These are phyloP conservation scores for Cymbidium sinense DNA, from an alignment of 106 monocot genomes.

Conservation along the genomic window DNA sequence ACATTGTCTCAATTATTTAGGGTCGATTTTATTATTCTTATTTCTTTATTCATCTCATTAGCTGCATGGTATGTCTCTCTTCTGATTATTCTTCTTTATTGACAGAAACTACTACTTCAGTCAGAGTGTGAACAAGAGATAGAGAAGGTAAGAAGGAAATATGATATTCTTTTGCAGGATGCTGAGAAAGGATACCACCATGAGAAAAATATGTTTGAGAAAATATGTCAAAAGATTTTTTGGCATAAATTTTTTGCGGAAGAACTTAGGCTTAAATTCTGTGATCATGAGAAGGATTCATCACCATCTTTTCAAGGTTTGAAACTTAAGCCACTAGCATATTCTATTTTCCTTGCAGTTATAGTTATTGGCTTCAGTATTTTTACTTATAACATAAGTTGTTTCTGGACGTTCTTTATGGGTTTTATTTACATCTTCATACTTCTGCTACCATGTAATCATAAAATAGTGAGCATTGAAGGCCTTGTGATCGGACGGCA, in stretches of 20 bases:
- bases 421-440: not conserved
- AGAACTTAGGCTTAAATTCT: constrained; percentile 60
- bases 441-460: not conserved
- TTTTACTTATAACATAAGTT: not conserved
- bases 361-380: not conserved
- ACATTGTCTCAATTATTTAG: not conserved
- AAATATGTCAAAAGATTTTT: constrained; percentile 44
- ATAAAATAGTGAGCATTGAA: not conserved
- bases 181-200: constrained; percentile 28
- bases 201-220: constrained; percentile 30
- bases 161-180: constrained; percentile 35
- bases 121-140: constrained; percentile 44
- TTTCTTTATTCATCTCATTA: not conserved
- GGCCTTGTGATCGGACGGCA: not conserved
- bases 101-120: constrained; percentile 43
- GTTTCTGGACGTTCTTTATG: not conserved
- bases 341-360: constrained; percentile 1
- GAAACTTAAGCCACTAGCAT: not conserved
- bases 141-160: constrained; percentile 45
- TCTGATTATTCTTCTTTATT: not conserved
- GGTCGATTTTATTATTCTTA: not conserved
- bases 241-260: constrained; percentile 57
- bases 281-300: constrained; percentile 17
- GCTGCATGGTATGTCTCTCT: not conserved
- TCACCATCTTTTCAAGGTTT: constrained; percentile 41